phyloP scores from a whole-genome alignment of 2,329 filamentous ascomycete species.

The Bipolaris zeicola region DNA sequence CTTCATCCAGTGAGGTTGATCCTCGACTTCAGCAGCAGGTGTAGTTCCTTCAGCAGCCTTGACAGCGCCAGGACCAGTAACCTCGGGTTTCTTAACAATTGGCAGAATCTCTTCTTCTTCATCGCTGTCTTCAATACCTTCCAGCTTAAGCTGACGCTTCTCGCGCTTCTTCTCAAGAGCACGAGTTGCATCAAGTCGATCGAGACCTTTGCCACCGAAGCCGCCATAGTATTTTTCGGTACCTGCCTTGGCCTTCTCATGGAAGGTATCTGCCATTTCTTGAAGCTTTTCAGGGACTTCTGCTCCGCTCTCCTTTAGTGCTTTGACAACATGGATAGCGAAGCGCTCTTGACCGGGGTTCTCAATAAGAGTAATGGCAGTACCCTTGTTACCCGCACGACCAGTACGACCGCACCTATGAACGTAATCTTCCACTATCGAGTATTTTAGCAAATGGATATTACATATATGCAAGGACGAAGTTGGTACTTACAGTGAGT shows the following conservation, averaged over 20 bases:
- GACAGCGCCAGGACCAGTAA: slow-evolving; percentile 44
- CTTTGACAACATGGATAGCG: slow-evolving; percentile 85
- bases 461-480: neutral
- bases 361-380: slow-evolving; percentile 92
- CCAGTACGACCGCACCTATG: slow-evolving; percentile 93
- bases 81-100: slow-evolving; percentile 63
- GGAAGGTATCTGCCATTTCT: slow-evolving; percentile 69
- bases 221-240: slow-evolving; percentile 86
- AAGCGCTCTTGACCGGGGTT: slow-evolving; percentile 91
- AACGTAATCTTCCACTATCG: slow-evolving; percentile 83
- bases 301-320: slow-evolving; percentile 89
- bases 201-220: slow-evolving; percentile 93
- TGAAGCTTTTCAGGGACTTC: slow-evolving; percentile 73
- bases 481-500: slow-evolving; percentile 64
- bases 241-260: slow-evolving; percentile 88
- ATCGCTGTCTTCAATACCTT: slow-evolving; percentile 84
- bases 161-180: slow-evolving; percentile 85
- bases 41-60: slow-evolving; percentile 27
- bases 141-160: slow-evolving; percentile 76
- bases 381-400: slow-evolving; percentile 90
- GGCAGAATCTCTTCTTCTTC: slow-evolving; percentile 72
- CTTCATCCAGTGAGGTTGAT: slow-evolving; percentile 40
- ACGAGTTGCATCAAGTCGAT: slow-evolving; percentile 87
- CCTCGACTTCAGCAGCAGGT: slow-evolving; percentile 23
- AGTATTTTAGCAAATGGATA: neutral